Conservation (phyloP, 2,329 filamentous ascomycete genomes). For the Cadophora sp. region DNA sequence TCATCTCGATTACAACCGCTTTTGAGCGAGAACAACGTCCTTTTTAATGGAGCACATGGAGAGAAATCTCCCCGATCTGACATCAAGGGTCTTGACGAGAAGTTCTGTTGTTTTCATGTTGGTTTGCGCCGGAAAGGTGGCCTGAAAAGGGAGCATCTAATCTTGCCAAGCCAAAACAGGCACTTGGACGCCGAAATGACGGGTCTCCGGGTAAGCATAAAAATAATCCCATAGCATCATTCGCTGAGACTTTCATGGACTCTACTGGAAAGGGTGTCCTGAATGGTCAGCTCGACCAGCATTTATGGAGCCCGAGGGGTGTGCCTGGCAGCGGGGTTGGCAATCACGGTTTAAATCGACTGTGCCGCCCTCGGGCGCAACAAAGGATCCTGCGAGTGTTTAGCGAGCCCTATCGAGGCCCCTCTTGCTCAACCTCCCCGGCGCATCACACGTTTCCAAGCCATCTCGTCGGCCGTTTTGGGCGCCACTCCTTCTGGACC, state of each 20-base stretch:
- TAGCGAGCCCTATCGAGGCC: constrained; percentile 17
- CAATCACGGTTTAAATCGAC: background rate
- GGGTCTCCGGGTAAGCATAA: constrained; percentile 13
- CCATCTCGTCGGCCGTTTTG: constrained; percentile 3
- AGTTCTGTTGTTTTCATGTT: background rate
- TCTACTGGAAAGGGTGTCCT: background rate
- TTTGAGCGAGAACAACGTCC: background rate
- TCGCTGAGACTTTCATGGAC: background rate
- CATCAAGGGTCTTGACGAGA: constrained; percentile 3
- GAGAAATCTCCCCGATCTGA: constrained; percentile 17
- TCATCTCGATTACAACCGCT: background rate
- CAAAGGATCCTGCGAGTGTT: constrained; percentile 11
- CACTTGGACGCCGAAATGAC: constrained; percentile 6
- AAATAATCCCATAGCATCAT: constrained; percentile 1
- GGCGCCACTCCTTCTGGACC: constrained; percentile 13
- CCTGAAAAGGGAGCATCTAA: background rate
- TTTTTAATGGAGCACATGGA: constrained; percentile 5
- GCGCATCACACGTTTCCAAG: constrained; percentile 12
- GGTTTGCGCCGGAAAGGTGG: background rate
- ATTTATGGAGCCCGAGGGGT: constrained; percentile 2
- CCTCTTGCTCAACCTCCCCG: background rate
- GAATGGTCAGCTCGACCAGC: background rate
- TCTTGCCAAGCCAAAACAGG: constrained; percentile 9
- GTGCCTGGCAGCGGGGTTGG: constrained; percentile 4
- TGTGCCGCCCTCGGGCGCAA: constrained; percentile 14